Base-by-base conservation (phyloP, 2,329 filamentous ascomycete genomes). In the Penicillium vulpinum region DNA sequence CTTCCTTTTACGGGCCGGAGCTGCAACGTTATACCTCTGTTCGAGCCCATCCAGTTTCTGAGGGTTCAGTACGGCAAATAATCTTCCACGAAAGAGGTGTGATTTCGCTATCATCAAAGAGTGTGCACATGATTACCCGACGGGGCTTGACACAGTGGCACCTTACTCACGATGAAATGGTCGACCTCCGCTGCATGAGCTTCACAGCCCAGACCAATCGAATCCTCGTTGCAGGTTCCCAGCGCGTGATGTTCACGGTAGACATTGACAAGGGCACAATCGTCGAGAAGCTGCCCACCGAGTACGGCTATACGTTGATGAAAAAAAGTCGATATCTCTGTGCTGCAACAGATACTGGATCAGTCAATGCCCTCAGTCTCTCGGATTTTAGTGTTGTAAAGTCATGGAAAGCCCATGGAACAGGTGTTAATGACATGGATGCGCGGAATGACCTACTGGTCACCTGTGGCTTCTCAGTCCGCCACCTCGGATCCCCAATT, bases 371-470 rank as follows among this genome's bases (percentile, higher is more conserved):
- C 29, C 81, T 99, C 22, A 93, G 96, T 69, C 85, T 92, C 1
- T 80, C 85, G 53, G 90, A 83, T 54, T 90, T 96, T 68, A 83
- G 85, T 40, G 83, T 96, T 5, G 81, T 94, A 64, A 95, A 93
- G 72, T 86, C 85, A 11, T 99, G 94, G 90, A 91, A 91, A 71
- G 92, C 93, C 0, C 94, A 99, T 70, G 88, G 88, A 1, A 90
- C 91, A 9, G 85, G 87, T 50, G 90, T 99, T 71, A 96, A 91
- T 73, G 93, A 97, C 73, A 97, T 99, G 90, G 94, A 99, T 77
- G 91, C 92, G 9, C 90, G 94, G 70, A 91, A 94, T 69, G 93
- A 97, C 73, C 94, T 94, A 64, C 86, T 99, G 52, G 89, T 97
- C 22, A 97, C 94, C 5, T 99, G 94, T 73, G 94, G 94, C 35